Evolutionary conservation across 306 rosid genomes (phyloP), one percentile per base, ranked within the genome.

Genomic region (Rosa rugosa): DNA sequence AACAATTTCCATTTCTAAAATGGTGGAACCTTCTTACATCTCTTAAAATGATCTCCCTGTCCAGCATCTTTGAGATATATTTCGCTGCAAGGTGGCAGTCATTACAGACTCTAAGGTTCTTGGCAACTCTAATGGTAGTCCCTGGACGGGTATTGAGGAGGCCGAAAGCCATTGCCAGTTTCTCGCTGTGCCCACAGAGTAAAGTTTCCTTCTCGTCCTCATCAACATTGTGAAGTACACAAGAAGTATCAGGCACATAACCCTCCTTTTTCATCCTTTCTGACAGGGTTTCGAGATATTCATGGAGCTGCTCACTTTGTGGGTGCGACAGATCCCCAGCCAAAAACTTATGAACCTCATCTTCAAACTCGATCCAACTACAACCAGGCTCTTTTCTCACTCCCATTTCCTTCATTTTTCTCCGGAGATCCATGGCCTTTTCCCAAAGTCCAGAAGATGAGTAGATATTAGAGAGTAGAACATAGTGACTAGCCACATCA

Each of bases 11-110:
- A 69, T 90, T 86, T 78, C 69, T 89, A 83, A 94, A 94, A 89
- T 90, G 97, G 86, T 94, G 98, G 84, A 94, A 94, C 82, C 99
- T 86, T 80, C 90, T 91, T n/a, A 91, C 93, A 85, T 94, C 99
- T 84, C 99, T 92, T 46, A 94, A 79, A 79, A 94, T 84, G 75
- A 94, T 94, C 80, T 89, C 93, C 80, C 98, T 90, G 25, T 83
- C 80, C 80, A 82, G 73, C 23, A 92, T 85, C 86, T 89, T 92
- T 18, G 99, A 94, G 82, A 94, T 89, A 71, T 84, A 77, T 72
- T 92, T 94, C 14, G 90, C 81, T 36, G 97, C 97, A 74, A 67
- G 79, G 69, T 94, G 97, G 67, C 97, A 94, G 72, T 94, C 99
- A 73, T 89, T 94, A 84, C 99, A 94, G 67, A 94, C 92, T 71